These are phyloP conservation scores for Candida golubevii DNA, from an alignment of 805 yeast species.

Conservation along the genomic window DNA sequence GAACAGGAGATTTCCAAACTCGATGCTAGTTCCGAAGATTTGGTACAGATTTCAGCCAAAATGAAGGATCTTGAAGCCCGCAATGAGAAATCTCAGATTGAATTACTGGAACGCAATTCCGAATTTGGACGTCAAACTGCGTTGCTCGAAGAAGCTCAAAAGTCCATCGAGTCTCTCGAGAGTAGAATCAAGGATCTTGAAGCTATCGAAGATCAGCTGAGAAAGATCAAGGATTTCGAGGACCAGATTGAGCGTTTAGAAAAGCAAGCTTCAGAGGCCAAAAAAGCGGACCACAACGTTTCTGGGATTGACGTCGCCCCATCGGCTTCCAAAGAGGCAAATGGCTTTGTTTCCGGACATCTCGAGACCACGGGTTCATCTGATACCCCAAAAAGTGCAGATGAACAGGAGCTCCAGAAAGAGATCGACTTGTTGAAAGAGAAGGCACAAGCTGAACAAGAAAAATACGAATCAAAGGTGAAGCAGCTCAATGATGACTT, in stretches of 20 bases:
- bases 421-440: not conserved
- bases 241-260: not conserved
- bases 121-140: constrained; percentile 1
- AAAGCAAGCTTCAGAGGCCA: not conserved
- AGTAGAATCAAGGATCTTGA: not conserved
- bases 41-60: no score
- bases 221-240: not conserved
- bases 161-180: not conserved
- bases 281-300: no score
- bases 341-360: no score
- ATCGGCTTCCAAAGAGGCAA: no score
- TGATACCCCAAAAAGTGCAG: no score
- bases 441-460: not conserved
- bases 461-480: not conserved
- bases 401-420: not conserved
- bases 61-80: no score
- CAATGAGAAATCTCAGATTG: not conserved
- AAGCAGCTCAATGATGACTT: not conserved
- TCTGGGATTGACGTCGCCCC: no score
- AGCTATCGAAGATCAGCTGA: not conserved
- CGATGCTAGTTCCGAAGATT: no score
- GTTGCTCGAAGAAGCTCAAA: not conserved
- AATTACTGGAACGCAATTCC: not conserved
- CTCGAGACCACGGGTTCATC: no score
- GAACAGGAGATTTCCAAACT: no score